phyloP scores from a whole-genome alignment of 2,329 filamentous ascomycete genomes.

The Botrytis hyacinthi region DNA sequence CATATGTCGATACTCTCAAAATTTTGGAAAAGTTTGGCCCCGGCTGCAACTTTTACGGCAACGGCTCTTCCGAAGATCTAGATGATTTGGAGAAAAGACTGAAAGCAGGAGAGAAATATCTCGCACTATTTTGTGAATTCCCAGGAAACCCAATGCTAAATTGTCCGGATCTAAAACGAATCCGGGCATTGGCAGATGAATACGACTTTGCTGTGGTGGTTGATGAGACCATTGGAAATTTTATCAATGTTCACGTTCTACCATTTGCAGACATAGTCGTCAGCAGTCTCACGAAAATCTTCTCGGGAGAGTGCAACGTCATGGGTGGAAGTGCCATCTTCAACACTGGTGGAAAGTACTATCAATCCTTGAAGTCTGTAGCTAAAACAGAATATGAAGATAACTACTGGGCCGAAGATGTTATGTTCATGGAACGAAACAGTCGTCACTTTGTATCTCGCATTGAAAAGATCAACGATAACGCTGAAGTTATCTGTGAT shows the following conservation, averaged over 20 bases:
- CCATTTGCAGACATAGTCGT: slow-evolving; percentile 88
- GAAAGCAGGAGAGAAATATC: slow-evolving; percentile 68
- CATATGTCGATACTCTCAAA: slow-evolving; percentile 95
- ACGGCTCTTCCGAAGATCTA: slow-evolving; percentile 72
- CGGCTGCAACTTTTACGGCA: slow-evolving; percentile 84
- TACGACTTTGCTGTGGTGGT: slow-evolving; percentile 89
- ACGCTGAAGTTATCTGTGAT: slow-evolving; percentile 79
- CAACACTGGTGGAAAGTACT: slow-evolving; percentile 67
- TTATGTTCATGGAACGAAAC: slow-evolving; percentile 92
- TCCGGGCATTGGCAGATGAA: slow-evolving; percentile 72
- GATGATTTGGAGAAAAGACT: slow-evolving; percentile 78
- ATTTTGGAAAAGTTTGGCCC: slow-evolving; percentile 92
- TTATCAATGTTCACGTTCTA: slow-evolving; percentile 91
- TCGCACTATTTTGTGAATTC: slow-evolving; percentile 91
- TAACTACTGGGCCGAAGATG: slow-evolving; percentile 91
- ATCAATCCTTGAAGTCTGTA: slow-evolving; percentile 64
- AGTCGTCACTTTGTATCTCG: slow-evolving; percentile 85
- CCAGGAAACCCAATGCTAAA: slow-evolving; percentile 87
- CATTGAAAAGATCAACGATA: slow-evolving; percentile 80
- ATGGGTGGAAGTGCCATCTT: slow-evolving; percentile 81
- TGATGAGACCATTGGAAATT: slow-evolving; percentile 95
- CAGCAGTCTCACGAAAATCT: slow-evolving; percentile 93
- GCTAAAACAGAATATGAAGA: slow-evolving; percentile 73
- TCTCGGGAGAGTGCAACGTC: slow-evolving; percentile 96
- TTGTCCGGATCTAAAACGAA: slow-evolving; percentile 80